Percentiles rank a stretch among this genome's conserved stretches.
Evolutionary conservation across 768 basidiomycete species (phyloP).

Genomic region (Tulasnella sp.): DNA sequence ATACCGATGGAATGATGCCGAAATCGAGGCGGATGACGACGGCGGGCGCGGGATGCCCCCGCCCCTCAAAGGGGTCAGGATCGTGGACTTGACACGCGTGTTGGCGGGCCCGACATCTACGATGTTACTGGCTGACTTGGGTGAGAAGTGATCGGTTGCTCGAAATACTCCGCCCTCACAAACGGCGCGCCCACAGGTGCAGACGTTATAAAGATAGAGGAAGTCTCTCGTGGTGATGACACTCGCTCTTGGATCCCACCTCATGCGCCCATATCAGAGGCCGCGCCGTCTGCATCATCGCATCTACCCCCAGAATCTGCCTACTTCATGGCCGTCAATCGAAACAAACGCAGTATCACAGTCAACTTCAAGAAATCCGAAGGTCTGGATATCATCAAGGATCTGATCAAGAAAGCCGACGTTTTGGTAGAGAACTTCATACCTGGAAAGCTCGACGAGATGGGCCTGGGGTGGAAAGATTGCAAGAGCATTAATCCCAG

Average conservation of each 20-base stretch:
- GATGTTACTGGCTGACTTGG: constrained; percentile 82
- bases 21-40: background rate
- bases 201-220: constrained; percentile 89
- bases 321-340: constrained; percentile 81
- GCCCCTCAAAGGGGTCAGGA: constrained; percentile 65
- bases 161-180: background rate
- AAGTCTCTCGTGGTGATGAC: constrained; percentile 73
- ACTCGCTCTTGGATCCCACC: constrained; percentile 47
- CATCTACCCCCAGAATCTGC: constrained; percentile 83
- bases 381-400: constrained; percentile 64
- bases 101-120: constrained; percentile 89
- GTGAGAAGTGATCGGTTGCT: constrained; percentile 17
- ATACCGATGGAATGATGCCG: background rate
- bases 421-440: constrained; percentile 86
- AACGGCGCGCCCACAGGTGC: constrained; percentile 36
- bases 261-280: constrained; percentile 29
- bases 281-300: constrained; percentile 41
- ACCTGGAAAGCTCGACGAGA: constrained; percentile 69
- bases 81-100: constrained; percentile 85
- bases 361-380: constrained; percentile 75
- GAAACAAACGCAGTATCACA: constrained; percentile 83
- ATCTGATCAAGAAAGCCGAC: constrained; percentile 63
- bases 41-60: constrained; percentile 30
- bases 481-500: constrained; percentile 65
- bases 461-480: constrained; percentile 81